Evolutionary conservation across 345 rosid genomes (phyloP).

Genomic region (Brassica juncea): DNA sequence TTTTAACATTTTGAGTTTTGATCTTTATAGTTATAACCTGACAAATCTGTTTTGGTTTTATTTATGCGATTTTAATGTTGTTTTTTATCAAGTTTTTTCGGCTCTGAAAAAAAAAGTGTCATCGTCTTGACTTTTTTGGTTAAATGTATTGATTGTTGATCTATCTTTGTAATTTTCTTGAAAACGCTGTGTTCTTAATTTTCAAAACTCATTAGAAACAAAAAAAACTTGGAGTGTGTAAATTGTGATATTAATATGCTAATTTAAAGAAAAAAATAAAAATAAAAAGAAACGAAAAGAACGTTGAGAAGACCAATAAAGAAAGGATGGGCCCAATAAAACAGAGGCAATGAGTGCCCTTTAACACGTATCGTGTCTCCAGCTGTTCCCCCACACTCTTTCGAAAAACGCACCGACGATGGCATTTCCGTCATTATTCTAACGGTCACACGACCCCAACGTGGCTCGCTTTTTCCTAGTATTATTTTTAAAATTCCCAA

Average conservation of each 20-base stretch:
- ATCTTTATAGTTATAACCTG: too few relatives aligned
- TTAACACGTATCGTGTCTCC: slow-evolving; percentile 41
- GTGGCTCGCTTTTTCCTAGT: slow-evolving; percentile 18
- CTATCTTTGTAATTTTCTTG: too few relatives aligned
- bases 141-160: too few relatives aligned
- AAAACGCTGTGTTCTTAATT: too few relatives aligned
- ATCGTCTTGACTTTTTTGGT: too few relatives aligned
- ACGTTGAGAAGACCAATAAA: slow-evolving; percentile 34
- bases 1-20: too few relatives aligned
- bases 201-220: background rate
- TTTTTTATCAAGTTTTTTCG: too few relatives aligned
- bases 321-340: slow-evolving; percentile 15
- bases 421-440: slow-evolving; percentile 26
- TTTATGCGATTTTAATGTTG: too few relatives aligned
- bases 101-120: too few relatives aligned
- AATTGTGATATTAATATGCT: background rate
- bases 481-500: background rate
- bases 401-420: slow-evolving; percentile 40
- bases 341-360: slow-evolving; percentile 23
- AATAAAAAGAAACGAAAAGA: background rate
- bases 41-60: too few relatives aligned
- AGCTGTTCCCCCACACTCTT: slow-evolving; percentile 34
- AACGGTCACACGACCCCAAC: slow-evolving; percentile 41
- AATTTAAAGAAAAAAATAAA: background rate
- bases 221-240: too few relatives aligned